Conservation (phyloP, 2,329 filamentous ascomycete species). For the Aspergillus spinulosporus region DNA sequence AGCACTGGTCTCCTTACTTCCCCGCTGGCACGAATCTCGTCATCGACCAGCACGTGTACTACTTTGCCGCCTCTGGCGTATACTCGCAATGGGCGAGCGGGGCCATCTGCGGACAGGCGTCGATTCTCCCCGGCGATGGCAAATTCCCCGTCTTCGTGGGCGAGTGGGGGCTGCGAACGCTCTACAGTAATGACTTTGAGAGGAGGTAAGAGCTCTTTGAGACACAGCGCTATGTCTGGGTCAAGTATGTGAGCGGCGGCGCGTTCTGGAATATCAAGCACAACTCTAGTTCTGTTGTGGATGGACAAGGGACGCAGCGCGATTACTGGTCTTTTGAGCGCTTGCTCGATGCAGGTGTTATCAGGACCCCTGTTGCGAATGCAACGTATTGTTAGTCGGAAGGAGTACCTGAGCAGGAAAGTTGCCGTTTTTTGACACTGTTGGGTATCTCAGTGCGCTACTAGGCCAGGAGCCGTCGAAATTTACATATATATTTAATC, state of each 20-base stretch:
- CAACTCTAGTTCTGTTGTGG: constrained; percentile 13
- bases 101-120: constrained; percentile 16
- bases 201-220: constrained; percentile 16
- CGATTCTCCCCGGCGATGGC: constrained; percentile 12
- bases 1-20: constrained; percentile 23
- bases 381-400: neutral
- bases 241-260: constrained; percentile 19
- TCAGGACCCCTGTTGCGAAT: neutral
- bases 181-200: constrained; percentile 12
- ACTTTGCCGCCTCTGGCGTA: neutral
- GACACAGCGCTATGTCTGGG: constrained; percentile 20
- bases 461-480: too few relatives aligned
- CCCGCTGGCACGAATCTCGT: constrained; percentile 21
- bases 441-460: too few relatives aligned
- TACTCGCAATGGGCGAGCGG: neutral
- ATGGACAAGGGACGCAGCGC: constrained; percentile 15
- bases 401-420: too few relatives aligned
- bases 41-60: constrained; percentile 22
- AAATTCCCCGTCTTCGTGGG: constrained; percentile 25
- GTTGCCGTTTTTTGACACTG: too few relatives aligned
- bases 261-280: constrained; percentile 23
- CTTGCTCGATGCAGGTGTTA: constrained; percentile 15
- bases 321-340: constrained; percentile 22
- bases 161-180: constrained; percentile 23
- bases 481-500: too few relatives aligned